These are phyloP conservation scores for Claviceps monticola DNA, from an alignment of 2,329 filamentous ascomycete species.

Conservation along the genomic window DNA sequence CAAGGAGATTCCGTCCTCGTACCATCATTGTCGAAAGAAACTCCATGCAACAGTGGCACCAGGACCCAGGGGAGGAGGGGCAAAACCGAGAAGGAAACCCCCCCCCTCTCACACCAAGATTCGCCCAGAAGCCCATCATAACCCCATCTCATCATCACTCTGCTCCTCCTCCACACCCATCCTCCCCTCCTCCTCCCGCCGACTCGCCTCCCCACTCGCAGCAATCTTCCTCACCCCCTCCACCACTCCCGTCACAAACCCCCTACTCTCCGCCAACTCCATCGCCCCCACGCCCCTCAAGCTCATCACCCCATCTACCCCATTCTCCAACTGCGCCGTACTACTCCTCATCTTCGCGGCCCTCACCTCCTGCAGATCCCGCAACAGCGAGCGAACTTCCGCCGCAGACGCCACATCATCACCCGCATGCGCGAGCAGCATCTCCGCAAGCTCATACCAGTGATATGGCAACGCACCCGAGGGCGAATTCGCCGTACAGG, in stretches of 20 bases:
- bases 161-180: constrained; percentile 47
- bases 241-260: constrained; percentile 73
- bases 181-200: constrained; percentile 64
- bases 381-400: constrained; percentile 57
- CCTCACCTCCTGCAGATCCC: constrained; percentile 75
- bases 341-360: constrained; percentile 78
- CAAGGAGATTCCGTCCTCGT: not conserved
- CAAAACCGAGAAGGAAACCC: not conserved
- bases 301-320: constrained; percentile 55
- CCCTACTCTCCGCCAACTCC: constrained; percentile 78
- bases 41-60: not conserved
- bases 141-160: constrained; percentile 40
- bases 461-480: constrained; percentile 73
- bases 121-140: constrained; percentile 8
- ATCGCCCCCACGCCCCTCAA: constrained; percentile 72
- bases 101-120: not conserved
- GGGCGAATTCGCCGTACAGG: constrained; percentile 56
- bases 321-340: constrained; percentile 56
- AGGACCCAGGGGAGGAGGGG: not conserved
- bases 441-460: constrained; percentile 84
- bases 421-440: constrained; percentile 69
- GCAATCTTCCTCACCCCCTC: constrained; percentile 79
- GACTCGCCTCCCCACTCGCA: constrained; percentile 61
- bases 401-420: constrained; percentile 69
- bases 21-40: not conserved